phyloP scores from a whole-genome alignment of 441 rosid genomes.

The Pelargonium exstipulatum region DNA sequence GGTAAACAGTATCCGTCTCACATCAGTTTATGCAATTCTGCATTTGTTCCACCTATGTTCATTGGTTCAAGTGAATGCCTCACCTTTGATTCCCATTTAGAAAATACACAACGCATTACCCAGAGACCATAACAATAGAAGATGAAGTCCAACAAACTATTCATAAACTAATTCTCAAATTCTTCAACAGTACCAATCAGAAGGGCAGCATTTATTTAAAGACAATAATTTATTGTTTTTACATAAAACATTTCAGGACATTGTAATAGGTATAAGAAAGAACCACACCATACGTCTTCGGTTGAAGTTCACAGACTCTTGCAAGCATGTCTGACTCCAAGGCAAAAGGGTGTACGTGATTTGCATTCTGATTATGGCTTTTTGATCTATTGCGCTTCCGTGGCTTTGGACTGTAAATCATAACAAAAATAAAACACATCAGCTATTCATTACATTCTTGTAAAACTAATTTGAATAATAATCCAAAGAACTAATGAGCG shows the following conservation, averaged over 20 bases:
- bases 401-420: constrained; percentile 57
- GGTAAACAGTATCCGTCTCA: not conserved
- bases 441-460: constrained; percentile 13
- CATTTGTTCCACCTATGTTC: not conserved
- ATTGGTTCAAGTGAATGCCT: not conserved
- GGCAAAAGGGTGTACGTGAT: constrained; percentile 53
- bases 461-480: constrained; percentile 10
- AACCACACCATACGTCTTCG: constrained; percentile 53
- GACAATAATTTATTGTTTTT: not conserved
- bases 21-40: not conserved
- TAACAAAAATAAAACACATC: constrained; percentile 17
- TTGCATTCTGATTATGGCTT: constrained; percentile 48
- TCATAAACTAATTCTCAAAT: not conserved
- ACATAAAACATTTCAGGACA: not conserved
- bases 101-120: not conserved
- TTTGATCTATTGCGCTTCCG: constrained; percentile 52
- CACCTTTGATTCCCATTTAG: not conserved
- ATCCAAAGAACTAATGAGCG: constrained; percentile 10
- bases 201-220: not conserved
- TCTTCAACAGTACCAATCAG: not conserved
- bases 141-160: not conserved
- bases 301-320: constrained; percentile 47
- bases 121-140: not conserved
- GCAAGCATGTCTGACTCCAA: constrained; percentile 41
- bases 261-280: constrained; percentile 7